phyloP scores from a whole-genome alignment of 148 eudicot species.

The Chenopodium suecicum region DNA sequence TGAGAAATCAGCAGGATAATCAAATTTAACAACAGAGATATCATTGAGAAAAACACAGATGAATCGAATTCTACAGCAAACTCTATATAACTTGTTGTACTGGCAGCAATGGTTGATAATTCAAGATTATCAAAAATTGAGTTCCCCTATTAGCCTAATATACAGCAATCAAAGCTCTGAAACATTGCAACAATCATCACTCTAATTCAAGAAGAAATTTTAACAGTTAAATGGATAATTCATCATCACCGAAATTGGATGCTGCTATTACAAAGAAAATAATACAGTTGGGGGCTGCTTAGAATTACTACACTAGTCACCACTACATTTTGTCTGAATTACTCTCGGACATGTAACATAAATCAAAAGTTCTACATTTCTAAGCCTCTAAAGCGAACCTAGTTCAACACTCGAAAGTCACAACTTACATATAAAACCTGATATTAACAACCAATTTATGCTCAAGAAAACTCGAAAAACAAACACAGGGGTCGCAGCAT shows the following conservation, averaged over 20 bases:
- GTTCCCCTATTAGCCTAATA: background rate
- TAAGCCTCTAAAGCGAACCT: conserved; percentile 25
- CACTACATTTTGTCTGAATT: conserved; percentile 8
- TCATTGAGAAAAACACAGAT: too few species aligned
- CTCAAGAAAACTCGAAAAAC: conserved; percentile 5
- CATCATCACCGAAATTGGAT: background rate
- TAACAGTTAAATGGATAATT: background rate
- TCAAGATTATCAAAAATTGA: background rate
- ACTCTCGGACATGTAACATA: conserved; percentile 10
- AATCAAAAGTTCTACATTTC: conserved; percentile 9
- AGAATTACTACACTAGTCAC: conserved; percentile 8
- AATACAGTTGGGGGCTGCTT: conserved; percentile 9
- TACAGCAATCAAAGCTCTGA: background rate
- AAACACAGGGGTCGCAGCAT: conserved; percentile 12
- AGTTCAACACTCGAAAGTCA: background rate
- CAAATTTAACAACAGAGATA: too few species aligned
- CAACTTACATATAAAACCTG: conserved; percentile 19
- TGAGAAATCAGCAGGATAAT: too few species aligned
- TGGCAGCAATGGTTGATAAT: background rate
- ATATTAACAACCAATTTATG: conserved; percentile 10
- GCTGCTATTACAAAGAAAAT: conserved; percentile 2
- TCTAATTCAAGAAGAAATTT: background rate
- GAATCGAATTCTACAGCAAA: background rate
- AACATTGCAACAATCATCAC: background rate
- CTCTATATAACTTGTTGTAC: background rate